Percentiles rank a stretch among this genome's conserved stretches.
phyloP scores from a whole-genome alignment of 257 asterid species.

The Solanum chmielewskii region DNA sequence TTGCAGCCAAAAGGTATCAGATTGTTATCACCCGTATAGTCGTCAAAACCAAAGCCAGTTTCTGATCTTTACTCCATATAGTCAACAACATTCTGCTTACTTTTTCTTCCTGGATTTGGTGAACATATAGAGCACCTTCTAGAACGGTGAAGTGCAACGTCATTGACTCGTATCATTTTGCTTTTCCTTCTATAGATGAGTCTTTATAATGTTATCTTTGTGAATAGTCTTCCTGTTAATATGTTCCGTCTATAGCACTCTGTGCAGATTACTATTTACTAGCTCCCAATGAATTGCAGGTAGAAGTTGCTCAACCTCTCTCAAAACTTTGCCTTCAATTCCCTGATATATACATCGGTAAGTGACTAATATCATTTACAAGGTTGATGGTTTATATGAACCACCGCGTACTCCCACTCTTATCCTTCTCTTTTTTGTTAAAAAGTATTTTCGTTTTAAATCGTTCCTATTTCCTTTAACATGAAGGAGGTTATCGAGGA shows the following conservation, averaged over 20 bases:
- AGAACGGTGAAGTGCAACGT: not conserved
- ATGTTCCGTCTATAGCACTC: not conserved
- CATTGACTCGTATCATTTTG: not conserved
- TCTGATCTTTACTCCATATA: not conserved
- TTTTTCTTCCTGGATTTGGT: not conserved
- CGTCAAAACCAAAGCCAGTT: not conserved
- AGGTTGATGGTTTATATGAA: not conserved
- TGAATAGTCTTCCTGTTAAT: not conserved
- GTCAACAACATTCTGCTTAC: not conserved
- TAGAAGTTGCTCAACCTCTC: conserved; percentile 66
- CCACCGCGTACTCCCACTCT: not conserved
- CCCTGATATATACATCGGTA: conserved; percentile 69
- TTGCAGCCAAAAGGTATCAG: not conserved
- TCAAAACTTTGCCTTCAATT: conserved; percentile 42
- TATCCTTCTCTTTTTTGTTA: not conserved
- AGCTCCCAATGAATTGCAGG: conserved; percentile 23
- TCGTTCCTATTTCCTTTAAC: not conserved
- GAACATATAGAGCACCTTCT: not conserved
- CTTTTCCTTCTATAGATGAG: not conserved
- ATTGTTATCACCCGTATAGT: not conserved
- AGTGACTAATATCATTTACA: not conserved
- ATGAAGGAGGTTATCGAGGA: conserved; percentile 51
- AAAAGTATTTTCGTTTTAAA: not conserved
- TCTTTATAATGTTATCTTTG: not conserved
- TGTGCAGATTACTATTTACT: not conserved